phyloP scores from a whole-genome alignment of 805 yeast species.

The Spathaspora arborariae region DNA sequence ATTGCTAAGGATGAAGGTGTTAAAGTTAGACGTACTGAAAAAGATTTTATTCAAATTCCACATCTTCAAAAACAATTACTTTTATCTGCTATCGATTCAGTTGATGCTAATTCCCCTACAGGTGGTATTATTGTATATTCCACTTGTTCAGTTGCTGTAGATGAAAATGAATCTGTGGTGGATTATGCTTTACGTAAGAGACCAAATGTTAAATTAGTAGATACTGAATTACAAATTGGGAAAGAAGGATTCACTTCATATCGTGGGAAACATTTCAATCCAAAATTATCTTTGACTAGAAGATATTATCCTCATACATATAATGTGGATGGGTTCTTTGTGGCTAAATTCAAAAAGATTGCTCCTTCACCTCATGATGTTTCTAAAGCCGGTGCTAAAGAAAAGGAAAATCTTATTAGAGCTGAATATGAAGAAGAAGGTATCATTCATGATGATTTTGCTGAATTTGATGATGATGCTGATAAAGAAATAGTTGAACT shows the following conservation, averaged over 20 bases:
- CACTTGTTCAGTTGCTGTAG: conserved; percentile 97
- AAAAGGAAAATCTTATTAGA: conserved; percentile 78
- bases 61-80: conserved; percentile 93
- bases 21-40: conserved; percentile 88
- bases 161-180: conserved; percentile 98
- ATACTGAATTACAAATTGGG: conserved; percentile 89
- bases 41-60: conserved; percentile 94
- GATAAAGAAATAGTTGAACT: conserved; percentile 71
- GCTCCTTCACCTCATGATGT: conserved; percentile 83
- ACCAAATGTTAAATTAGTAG: conserved; percentile 93
- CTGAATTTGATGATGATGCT: conserved; percentile 70
- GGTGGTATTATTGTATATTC: conserved; percentile 96
- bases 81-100: conserved; percentile 94
- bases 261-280: conserved; percentile 88
- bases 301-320: conserved; percentile 98
- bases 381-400: conserved; percentile 83
- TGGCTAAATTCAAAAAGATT: conserved; percentile 91
- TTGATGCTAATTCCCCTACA: conserved; percentile 85
- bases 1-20: conserved; percentile 96
- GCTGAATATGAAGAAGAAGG: conserved; percentile 79
- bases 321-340: conserved; percentile 97
- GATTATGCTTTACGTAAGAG: conserved; percentile 95
- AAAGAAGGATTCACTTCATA: conserved; percentile 91
- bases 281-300: conserved; percentile 74
- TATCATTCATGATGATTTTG: conserved; percentile 81